Base-by-base conservation (phyloP, 1,284 basidiomycete genomes). In the Mycena sp. region DNA sequence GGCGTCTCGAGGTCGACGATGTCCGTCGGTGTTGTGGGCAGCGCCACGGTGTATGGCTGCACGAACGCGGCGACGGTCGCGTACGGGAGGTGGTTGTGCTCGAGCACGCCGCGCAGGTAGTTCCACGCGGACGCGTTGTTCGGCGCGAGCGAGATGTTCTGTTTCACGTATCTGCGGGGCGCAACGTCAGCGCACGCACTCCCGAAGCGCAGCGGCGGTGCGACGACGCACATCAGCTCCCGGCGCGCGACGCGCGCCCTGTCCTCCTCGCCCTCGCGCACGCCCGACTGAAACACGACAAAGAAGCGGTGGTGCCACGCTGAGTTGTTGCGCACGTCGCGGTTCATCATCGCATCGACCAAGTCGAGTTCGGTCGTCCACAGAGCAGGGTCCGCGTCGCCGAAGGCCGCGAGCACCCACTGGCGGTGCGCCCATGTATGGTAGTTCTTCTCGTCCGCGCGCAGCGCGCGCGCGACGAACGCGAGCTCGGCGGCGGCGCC, bases 261-360 rank as follows among this genome's bases (percentile, higher is more conserved):
- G 70, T 88, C 86, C 67, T 85, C 83, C 65, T 89, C 88, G 3
- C 83, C 86, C 61, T 79, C 74, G 69, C 83, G 78, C 68, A 82
- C 81, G 4, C 89, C 92, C 55, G 87, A 85, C 55, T 87, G 86
- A 70, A 94, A 95, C n/a, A 91, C 84, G 54, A 95, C 86, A 75
- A 97, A 99, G 84, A 95, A 99, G 25, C 97, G 89, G 81, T 99
- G 98, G 74, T 97, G 95, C 97, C 97, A 99, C 16, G 94, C 98
- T 43, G 94, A 96, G 74, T 99, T 99, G 76, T 99, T 99, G 70
- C 96, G 80, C 38, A 97, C 83, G 76, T 99, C 97, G 23, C 84
- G 77, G 6, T 81, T 80, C 26, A 99, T 76, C 81, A 98, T 85
- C 58, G 77, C 74, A 67, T 96, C 91, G 54, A 93, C 86, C 76